phyloP scores from a whole-genome alignment of 192 early-diverging fungal species.

The Chytriomyces confervae region DNA sequence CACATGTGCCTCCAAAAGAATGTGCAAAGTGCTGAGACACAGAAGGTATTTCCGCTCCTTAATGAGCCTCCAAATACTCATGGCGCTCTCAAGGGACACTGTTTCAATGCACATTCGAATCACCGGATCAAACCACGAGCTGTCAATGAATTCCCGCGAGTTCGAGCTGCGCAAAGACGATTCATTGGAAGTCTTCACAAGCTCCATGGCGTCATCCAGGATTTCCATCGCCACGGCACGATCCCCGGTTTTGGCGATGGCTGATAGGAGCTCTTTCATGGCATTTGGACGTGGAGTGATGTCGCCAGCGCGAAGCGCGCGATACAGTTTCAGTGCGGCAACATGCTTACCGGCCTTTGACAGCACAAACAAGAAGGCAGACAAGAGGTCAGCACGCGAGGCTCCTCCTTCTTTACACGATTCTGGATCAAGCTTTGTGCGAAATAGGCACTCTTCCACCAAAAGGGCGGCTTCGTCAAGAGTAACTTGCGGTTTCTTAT shows the following conservation, averaged over 20 bases:
- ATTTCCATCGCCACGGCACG: neutral
- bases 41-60: neutral
- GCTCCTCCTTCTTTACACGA: neutral
- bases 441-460: neutral
- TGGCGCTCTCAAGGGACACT: neutral
- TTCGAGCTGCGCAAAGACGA: neutral
- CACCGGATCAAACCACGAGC: slow-evolving; percentile 20
- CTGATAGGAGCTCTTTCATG: neutral
- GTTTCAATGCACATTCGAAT: neutral
- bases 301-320: neutral
- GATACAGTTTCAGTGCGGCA: neutral
- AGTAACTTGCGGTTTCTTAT: neutral
- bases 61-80: slow-evolving; percentile 6
- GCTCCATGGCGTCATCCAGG: slow-evolving; percentile 19
- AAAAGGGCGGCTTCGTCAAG: neutral
- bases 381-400: neutral
- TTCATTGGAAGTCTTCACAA: neutral
- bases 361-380: slow-evolving; percentile 8
- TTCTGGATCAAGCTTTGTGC: neutral
- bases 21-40: neutral
- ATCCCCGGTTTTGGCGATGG: neutral
- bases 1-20: neutral
- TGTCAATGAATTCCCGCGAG: neutral
- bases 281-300: neutral
- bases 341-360: neutral